Conservation (phyloP, 2,329 filamentous ascomycete genomes). For the Aspergillus puulaauensis region DNA sequence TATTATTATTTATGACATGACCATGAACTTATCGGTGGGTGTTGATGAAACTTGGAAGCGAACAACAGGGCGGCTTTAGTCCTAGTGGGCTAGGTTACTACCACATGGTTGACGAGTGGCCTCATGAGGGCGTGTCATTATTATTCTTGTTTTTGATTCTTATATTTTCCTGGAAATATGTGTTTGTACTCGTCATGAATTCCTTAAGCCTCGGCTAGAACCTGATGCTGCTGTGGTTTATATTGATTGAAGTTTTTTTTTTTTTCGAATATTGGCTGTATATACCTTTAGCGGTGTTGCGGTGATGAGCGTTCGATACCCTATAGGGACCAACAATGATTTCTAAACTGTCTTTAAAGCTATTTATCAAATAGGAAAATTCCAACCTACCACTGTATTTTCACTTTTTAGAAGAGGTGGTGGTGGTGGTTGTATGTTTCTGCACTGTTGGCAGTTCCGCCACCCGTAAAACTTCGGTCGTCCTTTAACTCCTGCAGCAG, state of each 20-base stretch:
- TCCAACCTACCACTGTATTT: neutral
- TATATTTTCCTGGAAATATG: slow-evolving; percentile 3
- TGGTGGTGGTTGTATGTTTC: slow-evolving; percentile 1
- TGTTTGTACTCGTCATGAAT: slow-evolving; percentile 6
- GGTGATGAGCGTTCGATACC: slow-evolving; percentile 42
- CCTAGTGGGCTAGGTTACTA: slow-evolving; percentile 2
- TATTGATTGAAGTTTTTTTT: slow-evolving; percentile 17
- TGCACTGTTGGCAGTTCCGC: slow-evolving; percentile 26
- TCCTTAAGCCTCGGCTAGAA: slow-evolving; percentile 4
- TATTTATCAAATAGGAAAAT: neutral
- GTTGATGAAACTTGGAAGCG: slow-evolving; percentile 9
- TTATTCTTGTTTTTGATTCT: slow-evolving; percentile 14
- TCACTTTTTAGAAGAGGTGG: neutral
- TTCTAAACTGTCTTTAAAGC: neutral
- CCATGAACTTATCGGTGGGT: slow-evolving; percentile 12
- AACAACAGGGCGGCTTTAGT: slow-evolving; percentile 1
- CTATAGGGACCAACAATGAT: slow-evolving; percentile 10
- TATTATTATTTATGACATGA: slow-evolving; percentile 16
- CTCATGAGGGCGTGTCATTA: slow-evolving; percentile 5
- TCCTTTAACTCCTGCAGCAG: neutral
- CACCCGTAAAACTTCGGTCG: slow-evolving; percentile 33
- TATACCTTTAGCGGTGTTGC: slow-evolving; percentile 38
- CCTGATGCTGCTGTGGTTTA: slow-evolving; percentile 19
- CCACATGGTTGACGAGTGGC: slow-evolving; percentile 1
- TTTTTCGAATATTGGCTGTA: slow-evolving; percentile 32